Evolutionary conservation across 176 grass and related monocot species (phyloP).

Genomic region (Poa annua): DNA sequence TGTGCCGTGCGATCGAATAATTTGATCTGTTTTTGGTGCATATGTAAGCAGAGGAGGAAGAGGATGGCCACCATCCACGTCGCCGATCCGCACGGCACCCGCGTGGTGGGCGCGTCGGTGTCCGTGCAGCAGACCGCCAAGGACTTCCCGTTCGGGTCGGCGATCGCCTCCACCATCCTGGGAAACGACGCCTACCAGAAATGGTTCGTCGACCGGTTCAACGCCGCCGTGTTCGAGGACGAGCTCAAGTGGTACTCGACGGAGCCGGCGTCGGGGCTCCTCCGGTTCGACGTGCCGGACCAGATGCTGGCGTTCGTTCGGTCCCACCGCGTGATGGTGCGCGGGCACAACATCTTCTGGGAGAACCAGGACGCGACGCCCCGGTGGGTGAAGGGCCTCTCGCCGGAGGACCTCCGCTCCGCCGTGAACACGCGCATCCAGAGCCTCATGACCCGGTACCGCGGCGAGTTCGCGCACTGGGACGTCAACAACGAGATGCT

Average conservation of each 20-base stretch:
- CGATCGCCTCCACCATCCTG: constrained; percentile 87
- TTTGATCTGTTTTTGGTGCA: constrained; percentile 8
- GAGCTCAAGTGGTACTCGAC: constrained; percentile 99
- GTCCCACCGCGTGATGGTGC: constrained; percentile 74
- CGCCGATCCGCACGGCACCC: constrained; percentile 65
- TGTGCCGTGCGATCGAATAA: not conserved
- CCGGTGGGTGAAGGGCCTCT: constrained; percentile 72
- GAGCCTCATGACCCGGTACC: constrained; percentile 81
- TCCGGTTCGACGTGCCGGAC: constrained; percentile 73
- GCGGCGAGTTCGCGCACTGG: constrained; percentile 97
- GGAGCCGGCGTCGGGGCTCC: constrained; percentile 69
- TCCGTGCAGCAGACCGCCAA: constrained; percentile 69
- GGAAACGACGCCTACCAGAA: constrained; percentile 81
- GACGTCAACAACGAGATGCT: constrained; percentile 99
- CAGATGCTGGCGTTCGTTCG: constrained; percentile 88
- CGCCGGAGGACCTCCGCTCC: constrained; percentile 64
- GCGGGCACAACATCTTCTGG: constrained; percentile 99
- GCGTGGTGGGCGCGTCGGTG: constrained; percentile 67
- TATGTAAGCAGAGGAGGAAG: constrained; percentile 66
- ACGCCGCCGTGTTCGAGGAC: constrained; percentile 96
- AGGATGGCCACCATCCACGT: constrained; percentile 76
- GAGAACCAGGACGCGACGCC: constrained; percentile 92
- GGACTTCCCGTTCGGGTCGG: constrained; percentile 89
- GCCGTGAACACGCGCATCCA: constrained; percentile 83
- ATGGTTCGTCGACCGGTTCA: constrained; percentile 91